Base-by-base conservation (phyloP, 225 moss, liverwort and hornwort genomes). In the Straminergon stramineum region DNA sequence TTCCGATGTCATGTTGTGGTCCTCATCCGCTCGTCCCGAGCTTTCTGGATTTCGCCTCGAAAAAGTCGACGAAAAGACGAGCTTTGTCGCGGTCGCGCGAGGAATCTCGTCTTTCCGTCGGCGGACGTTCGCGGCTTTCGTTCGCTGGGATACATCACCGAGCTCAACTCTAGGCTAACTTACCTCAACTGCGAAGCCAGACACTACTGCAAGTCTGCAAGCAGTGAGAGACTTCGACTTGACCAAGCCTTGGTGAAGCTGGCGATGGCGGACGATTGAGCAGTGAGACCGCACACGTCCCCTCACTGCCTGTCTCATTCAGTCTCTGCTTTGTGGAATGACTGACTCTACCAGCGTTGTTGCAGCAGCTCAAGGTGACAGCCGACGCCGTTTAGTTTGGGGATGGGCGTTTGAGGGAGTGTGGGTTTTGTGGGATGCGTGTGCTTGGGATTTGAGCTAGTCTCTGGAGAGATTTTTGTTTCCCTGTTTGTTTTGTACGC, bases 1-100 rank as follows among this genome's bases (percentile, higher is more conserved):
- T 85, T 74, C 43, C 60, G 60, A n/a, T 58, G 43, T 5, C 43
- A 73, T 60, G 60, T 60, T 74, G 85, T 74, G 85, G 85, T 74
- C 61, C 78, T 78, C 86, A 79, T 87, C 55, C 87, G 52, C 78
- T 78, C 75, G 88, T 53, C 88, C 81, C 52, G 55, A 75, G 31
- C 81, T 86, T 89, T 88, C 76, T 39, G 82, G 88, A 85, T 86
- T 85, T 68, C 75, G 67, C 73, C 11, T 45, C 64, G 74, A 70
- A 77, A 89, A 87, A 89, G 89, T 81, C 89, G 89, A 91, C 91
- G 91, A 90, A 89, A 91, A 90, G 87, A 30, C 58, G 17, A 58
- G n/a, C 43, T 34, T 57, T 83, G 91, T 78, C 84, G 84, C 65
- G 43, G 30, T 24, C 8, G 63, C n/a, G 71, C 85, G 9, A 70